Conservation (phyloP, 768 basidiomycete genomes). For the Lactifluus pinguis region DNA sequence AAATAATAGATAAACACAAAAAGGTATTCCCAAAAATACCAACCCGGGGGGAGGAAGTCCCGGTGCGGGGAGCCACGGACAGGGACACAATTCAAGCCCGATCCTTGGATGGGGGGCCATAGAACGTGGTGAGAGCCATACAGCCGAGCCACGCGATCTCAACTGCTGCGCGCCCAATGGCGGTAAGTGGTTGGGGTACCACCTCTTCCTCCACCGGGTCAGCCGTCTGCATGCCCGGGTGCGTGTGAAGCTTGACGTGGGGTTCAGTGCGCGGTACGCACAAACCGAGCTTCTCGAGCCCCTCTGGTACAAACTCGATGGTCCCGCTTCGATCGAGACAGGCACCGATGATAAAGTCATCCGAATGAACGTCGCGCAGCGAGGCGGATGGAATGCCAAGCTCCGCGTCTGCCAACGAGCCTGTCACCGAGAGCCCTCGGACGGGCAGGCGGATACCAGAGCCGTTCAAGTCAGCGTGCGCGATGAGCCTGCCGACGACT, state of each 20-base stretch:
- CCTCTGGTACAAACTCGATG: constrained; percentile 75
- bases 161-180: constrained; percentile 41
- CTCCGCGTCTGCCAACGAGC: constrained; percentile 40
- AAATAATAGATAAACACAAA: too few species aligned
- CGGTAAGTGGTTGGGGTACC: constrained; percentile 37
- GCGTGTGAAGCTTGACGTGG: background rate
- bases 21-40: too few species aligned
- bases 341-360: constrained; percentile 45
- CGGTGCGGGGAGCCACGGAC: background rate
- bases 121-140: constrained; percentile 40
- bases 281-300: constrained; percentile 66
- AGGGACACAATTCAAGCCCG: background rate
- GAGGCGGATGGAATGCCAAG: constrained; percentile 27
- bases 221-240: constrained; percentile 24
- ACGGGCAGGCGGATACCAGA: constrained; percentile 68
- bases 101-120: background rate
- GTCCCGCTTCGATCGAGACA: constrained; percentile 56
- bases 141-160: constrained; percentile 50
- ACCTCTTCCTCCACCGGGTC: constrained; percentile 35
- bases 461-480: constrained; percentile 61
- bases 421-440: constrained; percentile 58
- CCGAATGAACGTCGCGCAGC: constrained; percentile 29
- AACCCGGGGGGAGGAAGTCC: background rate
- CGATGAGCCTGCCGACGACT: constrained; percentile 64
- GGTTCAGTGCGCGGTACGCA: constrained; percentile 29